phyloP scores from a whole-genome alignment of 179 eudicot genomes.

The Spinacia oleracea region DNA sequence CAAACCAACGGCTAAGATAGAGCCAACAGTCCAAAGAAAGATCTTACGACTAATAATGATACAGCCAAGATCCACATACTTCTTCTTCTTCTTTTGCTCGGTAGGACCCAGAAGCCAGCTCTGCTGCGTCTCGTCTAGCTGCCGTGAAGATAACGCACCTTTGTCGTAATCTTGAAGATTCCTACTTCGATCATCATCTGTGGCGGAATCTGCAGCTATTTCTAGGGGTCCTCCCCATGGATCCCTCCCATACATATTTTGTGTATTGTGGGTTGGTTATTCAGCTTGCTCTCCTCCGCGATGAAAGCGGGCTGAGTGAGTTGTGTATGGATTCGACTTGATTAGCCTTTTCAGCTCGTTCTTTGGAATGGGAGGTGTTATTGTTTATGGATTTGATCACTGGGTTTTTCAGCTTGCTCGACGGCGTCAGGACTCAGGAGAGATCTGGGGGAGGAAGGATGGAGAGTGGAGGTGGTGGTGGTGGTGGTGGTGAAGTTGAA shows the following conservation, averaged over 20 bases:
- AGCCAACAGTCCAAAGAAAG: slow-evolving; percentile 71
- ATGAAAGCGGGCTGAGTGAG: too few species aligned
- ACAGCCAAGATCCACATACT: slow-evolving; percentile 89
- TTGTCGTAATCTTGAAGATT: slow-evolving; percentile 76
- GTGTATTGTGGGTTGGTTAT: neutral
- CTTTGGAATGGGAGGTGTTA: too few species aligned
- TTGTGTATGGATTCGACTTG: too few species aligned
- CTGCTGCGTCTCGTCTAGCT: slow-evolving; percentile 80
- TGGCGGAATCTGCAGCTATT: slow-evolving; percentile 23
- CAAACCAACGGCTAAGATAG: slow-evolving; percentile 55
- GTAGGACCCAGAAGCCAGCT: slow-evolving; percentile 84
- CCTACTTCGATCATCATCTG: slow-evolving; percentile 76
- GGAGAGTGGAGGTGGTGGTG: neutral
- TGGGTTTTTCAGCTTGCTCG: neutral
- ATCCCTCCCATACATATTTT: slow-evolving; percentile 24
- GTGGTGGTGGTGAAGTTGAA: too few species aligned
- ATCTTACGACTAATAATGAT: slow-evolving; percentile 67
- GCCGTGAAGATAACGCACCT: slow-evolving; percentile 71
- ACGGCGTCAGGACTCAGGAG: too few species aligned
- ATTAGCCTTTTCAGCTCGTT: too few species aligned
- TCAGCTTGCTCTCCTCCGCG: too few species aligned
- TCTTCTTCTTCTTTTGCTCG: slow-evolving; percentile 80
- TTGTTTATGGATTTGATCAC: too few species aligned
- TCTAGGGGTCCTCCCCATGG: slow-evolving; percentile 28
- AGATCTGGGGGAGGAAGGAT: neutral